phyloP scores from a whole-genome alignment of 495 filamentous ascomycete species.

The Trichoderma gamsii region DNA sequence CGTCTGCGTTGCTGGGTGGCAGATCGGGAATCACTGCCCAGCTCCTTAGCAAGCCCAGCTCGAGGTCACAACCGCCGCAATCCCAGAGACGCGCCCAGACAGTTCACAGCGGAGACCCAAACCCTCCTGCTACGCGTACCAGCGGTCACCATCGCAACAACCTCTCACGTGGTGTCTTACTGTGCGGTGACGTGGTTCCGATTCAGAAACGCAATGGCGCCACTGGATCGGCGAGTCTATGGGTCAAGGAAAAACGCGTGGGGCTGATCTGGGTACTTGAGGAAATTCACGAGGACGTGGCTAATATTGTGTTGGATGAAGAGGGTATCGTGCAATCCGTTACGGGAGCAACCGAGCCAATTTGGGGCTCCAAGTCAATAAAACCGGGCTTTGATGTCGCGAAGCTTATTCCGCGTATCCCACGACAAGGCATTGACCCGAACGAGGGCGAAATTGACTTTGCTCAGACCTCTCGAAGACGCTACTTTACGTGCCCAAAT shows the following conservation, averaged over 20 bases:
- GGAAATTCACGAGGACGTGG: conserved; percentile 93
- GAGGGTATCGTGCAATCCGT: conserved; percentile 62
- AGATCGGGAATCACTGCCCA: conserved; percentile 73
- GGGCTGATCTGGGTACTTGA: conserved; percentile 96
- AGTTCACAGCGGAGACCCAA: conserved; percentile 67
- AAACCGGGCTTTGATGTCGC: conserved; percentile 63
- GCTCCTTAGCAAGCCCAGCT: conserved; percentile 81
- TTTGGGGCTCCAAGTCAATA: conserved; percentile 71
- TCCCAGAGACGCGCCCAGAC: conserved; percentile 56
- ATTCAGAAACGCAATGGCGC: conserved; percentile 92
- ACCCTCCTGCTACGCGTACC: conserved; percentile 45
- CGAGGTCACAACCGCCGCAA: conserved; percentile 49
- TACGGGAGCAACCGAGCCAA: conserved; percentile 62
- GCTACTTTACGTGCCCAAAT: conserved; percentile 76
- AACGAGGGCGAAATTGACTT: conserved; percentile 65
- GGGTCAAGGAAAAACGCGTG: conserved; percentile 95
- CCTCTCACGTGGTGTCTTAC: conserved; percentile 82
- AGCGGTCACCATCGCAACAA: conserved; percentile 51
- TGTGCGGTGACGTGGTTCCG: conserved; percentile 95
- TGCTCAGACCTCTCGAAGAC: conserved; percentile 58
- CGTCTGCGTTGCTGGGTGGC: conserved; percentile 46
- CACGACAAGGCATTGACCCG: conserved; percentile 59
- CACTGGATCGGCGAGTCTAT: conserved; percentile 85
- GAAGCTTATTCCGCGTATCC: conserved; percentile 71
- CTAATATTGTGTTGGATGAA: conserved; percentile 63